These are phyloP conservation scores for Scedosporium boydii DNA, from an alignment of 2,329 filamentous ascomycete genomes.

Conservation along the genomic window DNA sequence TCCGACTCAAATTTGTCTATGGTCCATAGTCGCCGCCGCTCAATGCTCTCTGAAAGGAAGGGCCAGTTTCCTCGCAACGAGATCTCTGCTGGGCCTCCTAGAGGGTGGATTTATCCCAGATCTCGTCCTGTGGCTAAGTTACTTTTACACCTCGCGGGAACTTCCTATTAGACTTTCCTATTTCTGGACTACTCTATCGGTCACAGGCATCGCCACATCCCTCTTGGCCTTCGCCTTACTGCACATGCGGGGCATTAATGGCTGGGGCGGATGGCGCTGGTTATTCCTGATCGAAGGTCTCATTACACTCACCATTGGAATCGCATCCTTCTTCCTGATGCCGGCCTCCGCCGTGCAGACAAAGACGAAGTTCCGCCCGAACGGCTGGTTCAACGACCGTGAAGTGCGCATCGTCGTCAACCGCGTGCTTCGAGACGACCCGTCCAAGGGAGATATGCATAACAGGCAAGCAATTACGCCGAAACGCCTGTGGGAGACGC, in stretches of 20 bases:
- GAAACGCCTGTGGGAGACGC: conserved; percentile 34
- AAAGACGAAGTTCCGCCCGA: conserved; percentile 39
- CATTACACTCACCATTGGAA: conserved; percentile 35
- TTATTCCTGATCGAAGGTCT: conserved; percentile 41
- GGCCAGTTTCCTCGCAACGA: conserved; percentile 21
- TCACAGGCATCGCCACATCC: conserved; percentile 2
- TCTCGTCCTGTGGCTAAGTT: conserved; percentile 18
- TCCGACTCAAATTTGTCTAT: conserved; percentile 14
- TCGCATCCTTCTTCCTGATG: conserved; percentile 46
- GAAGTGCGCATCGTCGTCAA: conserved; percentile 52
- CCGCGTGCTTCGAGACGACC: conserved; percentile 44
- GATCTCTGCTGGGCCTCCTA: conserved; percentile 33
- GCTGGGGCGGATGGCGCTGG: conserved; percentile 47
- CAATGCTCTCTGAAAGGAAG: conserved; percentile 18
- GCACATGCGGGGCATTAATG: conserved; percentile 36
- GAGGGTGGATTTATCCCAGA: conserved; percentile 54
- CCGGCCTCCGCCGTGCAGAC: conserved; percentile 42
- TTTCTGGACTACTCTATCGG: conserved; percentile 15
- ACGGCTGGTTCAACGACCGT: conserved; percentile 45
- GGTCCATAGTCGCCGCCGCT: conserved; percentile 11
- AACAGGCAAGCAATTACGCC: conserved; percentile 45
- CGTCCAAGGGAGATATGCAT: conserved; percentile 47
- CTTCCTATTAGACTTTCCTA: conserved; percentile 17
- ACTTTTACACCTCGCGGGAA: conserved; percentile 21
- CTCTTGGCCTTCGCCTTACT: conserved; percentile 37